A percentile compares a stretch with the other conserved stretches of the same genome.
phyloP scores from a whole-genome alignment of 345 rosid genomes.

The Euphorbia pulcherrima region DNA sequence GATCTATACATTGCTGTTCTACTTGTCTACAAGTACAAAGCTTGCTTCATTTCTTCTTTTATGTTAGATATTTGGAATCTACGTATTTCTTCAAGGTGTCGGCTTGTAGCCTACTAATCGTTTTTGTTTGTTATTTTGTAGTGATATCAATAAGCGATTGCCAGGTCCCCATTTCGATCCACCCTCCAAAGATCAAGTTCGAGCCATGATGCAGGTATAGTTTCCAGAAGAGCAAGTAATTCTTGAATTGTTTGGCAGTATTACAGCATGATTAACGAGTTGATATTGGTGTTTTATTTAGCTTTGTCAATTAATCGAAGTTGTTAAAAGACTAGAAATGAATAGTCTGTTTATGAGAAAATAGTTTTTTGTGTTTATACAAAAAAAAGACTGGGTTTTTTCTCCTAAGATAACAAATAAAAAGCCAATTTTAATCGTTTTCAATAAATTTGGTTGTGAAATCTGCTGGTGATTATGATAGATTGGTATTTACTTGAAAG shows the following conservation, averaged over 20 bases:
- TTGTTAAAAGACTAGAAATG: neutral
- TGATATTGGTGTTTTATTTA: neutral
- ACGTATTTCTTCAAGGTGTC: neutral
- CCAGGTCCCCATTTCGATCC: constrained; percentile 99
- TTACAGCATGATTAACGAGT: neutral
- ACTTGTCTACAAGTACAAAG: constrained; percentile 72
- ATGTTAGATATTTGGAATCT: neutral
- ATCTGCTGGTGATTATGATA: neutral
- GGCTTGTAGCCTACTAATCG: neutral
- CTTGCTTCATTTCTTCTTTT: neutral
- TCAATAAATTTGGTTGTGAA: neutral
- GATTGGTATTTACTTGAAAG: neutral
- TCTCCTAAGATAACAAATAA: neutral
- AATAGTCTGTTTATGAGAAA: neutral
- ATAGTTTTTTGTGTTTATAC: too few species aligned
- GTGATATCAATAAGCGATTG: constrained; percentile 80
- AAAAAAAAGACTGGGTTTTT: too few species aligned
- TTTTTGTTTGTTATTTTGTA: constrained; percentile 19
- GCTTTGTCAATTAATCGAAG: neutral
- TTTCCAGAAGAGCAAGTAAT: neutral
- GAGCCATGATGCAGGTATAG: constrained; percentile 55
- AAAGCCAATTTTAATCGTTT: neutral
- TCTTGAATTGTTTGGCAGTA: neutral
- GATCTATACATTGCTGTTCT: constrained; percentile 81
- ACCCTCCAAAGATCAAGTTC: constrained; percentile 65